These are phyloP conservation scores for Jacaranda copaia DNA, from an alignment of 257 asterid genomes.

Conservation along the genomic window DNA sequence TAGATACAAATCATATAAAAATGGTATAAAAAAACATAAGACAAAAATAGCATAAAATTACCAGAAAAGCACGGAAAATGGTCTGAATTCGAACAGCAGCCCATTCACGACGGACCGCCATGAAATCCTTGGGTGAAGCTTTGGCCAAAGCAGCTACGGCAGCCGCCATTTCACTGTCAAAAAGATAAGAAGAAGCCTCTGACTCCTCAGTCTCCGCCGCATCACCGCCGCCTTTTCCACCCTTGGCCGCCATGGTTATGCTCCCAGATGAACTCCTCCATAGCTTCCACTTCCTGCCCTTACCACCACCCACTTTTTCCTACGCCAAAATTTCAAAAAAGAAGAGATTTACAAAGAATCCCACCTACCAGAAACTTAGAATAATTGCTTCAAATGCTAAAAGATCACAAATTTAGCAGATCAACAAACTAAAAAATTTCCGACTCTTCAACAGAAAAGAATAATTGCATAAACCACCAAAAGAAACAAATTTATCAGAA, in stretches of 20 bases:
- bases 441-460: not conserved
- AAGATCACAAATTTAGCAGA: not conserved
- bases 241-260: slow-evolving; percentile 46
- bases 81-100: slow-evolving; percentile 93
- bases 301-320: slow-evolving; percentile 70
- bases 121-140: slow-evolving; percentile 85
- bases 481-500: not conserved
- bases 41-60: slow-evolving; percentile 27
- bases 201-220: slow-evolving; percentile 61
- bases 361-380: not conserved
- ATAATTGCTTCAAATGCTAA: not conserved
- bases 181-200: slow-evolving; percentile 51
- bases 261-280: slow-evolving; percentile 93
- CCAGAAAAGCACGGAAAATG: slow-evolving; percentile 83
- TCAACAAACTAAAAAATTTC: not conserved
- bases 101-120: slow-evolving; percentile 76
- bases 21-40: not conserved
- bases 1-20: not conserved
- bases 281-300: slow-evolving; percentile 83
- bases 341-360: not conserved
- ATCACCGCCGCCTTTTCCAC: slow-evolving; percentile 49
- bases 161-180: slow-evolving; percentile 76
- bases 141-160: slow-evolving; percentile 80
- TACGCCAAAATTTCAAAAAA: slow-evolving; percentile 25
- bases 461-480: too few relatives aligned